Evolutionary conservation across 257 asterid species (phyloP), one percentile per base, ranked within the genome.

Genomic region (Plantago elongata): DNA sequence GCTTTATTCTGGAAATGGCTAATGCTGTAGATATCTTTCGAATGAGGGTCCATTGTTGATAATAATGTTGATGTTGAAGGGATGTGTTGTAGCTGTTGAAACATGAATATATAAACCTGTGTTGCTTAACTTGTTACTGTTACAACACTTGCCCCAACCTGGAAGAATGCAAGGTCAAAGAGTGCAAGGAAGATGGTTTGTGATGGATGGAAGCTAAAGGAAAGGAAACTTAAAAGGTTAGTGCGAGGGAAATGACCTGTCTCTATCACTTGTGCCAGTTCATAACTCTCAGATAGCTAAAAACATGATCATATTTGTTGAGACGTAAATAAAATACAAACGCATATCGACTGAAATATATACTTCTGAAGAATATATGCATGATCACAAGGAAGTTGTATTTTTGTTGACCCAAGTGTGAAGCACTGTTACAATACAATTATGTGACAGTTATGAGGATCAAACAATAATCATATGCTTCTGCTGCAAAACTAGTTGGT

Each of bases 171-270:
- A 54, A 22, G 14, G 43, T 34, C 11, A 9, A 11, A 52, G 69
- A 58, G 63, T 43, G 66, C 30, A 13, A 64, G 52, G 18, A 14
- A 67, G 54, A 37, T 48, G 58, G 42, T 63, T 72, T 66, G 13
- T 63, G 66, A 72, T 61, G 81, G 40, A 34, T 5, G 40, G 8
- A 34, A 34, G 40, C 40, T 34, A 34, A 34, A 34, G 40, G 40
- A 34, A 34, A 34, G 40, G 40, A 34, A 34, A 34, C 5, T 22
- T 22, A 1, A 22, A 22, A 22, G 27, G 2, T 1, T 1, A 69
- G 79, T 64, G 61, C 3, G 69, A 72, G 77, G 54, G 74, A 34
- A 34, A 34, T 34, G 40, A 2, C 27, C 27, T 2, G 27, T 22
- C 27, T 22, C 27, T 22, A 22, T 22, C 27, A 22, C 27, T 22